Base-by-base conservation (phyloP, 202 grass and related monocot species). In the Setaria italica region DNA sequence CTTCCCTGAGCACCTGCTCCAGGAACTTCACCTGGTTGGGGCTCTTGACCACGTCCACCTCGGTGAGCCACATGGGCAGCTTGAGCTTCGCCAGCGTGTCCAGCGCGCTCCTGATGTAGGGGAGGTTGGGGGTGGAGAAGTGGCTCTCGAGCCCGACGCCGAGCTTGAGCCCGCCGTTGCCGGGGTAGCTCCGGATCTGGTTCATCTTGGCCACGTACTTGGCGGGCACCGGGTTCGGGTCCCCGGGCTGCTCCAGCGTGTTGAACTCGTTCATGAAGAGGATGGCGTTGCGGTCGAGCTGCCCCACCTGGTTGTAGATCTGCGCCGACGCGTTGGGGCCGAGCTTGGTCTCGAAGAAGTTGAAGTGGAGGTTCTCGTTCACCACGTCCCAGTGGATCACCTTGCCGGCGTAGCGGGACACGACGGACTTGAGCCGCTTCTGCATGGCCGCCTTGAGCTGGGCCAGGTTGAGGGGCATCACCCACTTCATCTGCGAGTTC, bases 241-340 rank as follows among this genome's bases (percentile, higher is more conserved):
- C 96, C 0, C 63, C 80, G 6, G 96, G 90, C 66, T 92, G 68
- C 84, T 91, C 88, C 9, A 99, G 72, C 48, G 79, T 84, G 74
- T 99, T 99, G 86, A 82, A 95, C 67, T 99, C 96, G 69, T 99
- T 99, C 81, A 99, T 86, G 85, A 99, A 99, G 0, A 94, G 76
- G 41, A 84, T 4, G 2, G 88, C 32, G 0, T 49, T 78, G 1
- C 4, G 16, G 62, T 95, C 96, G 34, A 99, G 14, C 55, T 86
- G 34, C 4, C 89, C 83, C 0, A 82, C 93, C 88, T 94, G 70
- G 11, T 89, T 19, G 90, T 87, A 95, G 55, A 95, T 90, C 56
- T 78, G 45, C 0, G 81, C 59, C 15, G 96, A 99, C 21, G 88
- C 88, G 42, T 32, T 47, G 15, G 51, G 3, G 0, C 96, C 90